Base-by-base conservation (phyloP, 345 rosid genomes). In the Eucalyptus regnans region DNA sequence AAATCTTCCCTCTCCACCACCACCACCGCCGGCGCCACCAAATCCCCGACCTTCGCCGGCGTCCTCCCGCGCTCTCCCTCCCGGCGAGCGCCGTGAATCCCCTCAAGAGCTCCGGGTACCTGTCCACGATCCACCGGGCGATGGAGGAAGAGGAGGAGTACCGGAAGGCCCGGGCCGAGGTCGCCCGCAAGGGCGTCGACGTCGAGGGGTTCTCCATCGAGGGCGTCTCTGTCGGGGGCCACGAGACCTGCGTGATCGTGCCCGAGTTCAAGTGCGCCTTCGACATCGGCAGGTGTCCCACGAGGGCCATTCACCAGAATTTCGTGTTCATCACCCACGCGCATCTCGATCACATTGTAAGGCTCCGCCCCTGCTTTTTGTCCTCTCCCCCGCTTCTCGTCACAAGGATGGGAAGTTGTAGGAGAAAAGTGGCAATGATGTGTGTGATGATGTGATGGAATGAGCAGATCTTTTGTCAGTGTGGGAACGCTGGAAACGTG, bases 291-390 rank as follows among this genome's bases (percentile, higher is more conserved):
- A 93, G 96, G 91, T 96, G 98, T 60, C 99, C 99, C 4, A 62
- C 94, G 37, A 92, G 98, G 87, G 99, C 99, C 88, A 93, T 97
- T 86, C 99, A 97, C 27, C 99, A 96, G 96, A 97, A 96, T 87
- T 97, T 96, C 86, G 94, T 97, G 50, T 97, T 96, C 89, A 96
- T 96, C 88, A 96, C 99, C 68, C 99, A 97, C 90, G 99, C 94
- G 64, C 99, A 97, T 90, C 99, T 97, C 85, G 99, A 96, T 90
- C 99, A 97, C 91, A 96, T 96, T 86, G 99, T 97, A 88, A 92
- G 94, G 80, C 51, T 46, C 51, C 89, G 12, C 46, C 66, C 7
- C 58, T 52, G 18, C 17, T 56, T 22, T 9, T 56, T 33, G n/a
- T 86, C 31, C 56, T 3, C 3, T 13, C 16, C 15, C 31, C 31